phyloP scores from a whole-genome alignment of 768 basidiomycete species.

The Collybiopsis luxurians region DNA sequence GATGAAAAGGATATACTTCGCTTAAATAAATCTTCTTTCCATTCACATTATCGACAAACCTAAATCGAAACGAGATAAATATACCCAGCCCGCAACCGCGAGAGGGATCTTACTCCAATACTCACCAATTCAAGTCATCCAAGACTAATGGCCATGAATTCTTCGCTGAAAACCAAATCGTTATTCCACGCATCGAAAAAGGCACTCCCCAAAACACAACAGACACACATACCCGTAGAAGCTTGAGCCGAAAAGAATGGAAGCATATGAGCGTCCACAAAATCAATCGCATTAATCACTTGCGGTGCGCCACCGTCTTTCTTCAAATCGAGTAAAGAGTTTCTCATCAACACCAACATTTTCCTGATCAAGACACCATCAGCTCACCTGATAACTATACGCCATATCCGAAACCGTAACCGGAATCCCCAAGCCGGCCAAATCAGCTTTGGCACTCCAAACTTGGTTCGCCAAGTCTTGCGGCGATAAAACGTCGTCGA shows the following conservation, averaged over 20 bases:
- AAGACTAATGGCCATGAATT: conserved; percentile 62
- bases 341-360: not conserved
- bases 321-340: not conserved
- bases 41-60: conserved; percentile 55
- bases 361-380: not conserved
- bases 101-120: not conserved
- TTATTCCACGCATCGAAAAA: not conserved
- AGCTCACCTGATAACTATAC: conserved; percentile 43
- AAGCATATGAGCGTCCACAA: conserved; percentile 67
- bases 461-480: conserved; percentile 50
- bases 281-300: conserved; percentile 51
- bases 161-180: conserved; percentile 36
- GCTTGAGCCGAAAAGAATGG: conserved; percentile 63
- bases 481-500: conserved; percentile 52
- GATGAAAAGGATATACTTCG: conserved; percentile 54
- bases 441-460: conserved; percentile 40
- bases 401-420: conserved; percentile 71
- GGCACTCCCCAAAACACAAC: not conserved
- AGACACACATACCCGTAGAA: conserved; percentile 43
- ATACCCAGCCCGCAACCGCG: not conserved
- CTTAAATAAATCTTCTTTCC: conserved; percentile 77
- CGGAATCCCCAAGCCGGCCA: conserved; percentile 55
- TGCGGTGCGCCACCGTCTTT: not conserved
- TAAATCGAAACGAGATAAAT: not conserved
- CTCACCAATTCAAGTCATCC: conserved; percentile 53